Conservation (phyloP, 1,139 yeast genomes). For the Hyphopichia buzzinii region DNA sequence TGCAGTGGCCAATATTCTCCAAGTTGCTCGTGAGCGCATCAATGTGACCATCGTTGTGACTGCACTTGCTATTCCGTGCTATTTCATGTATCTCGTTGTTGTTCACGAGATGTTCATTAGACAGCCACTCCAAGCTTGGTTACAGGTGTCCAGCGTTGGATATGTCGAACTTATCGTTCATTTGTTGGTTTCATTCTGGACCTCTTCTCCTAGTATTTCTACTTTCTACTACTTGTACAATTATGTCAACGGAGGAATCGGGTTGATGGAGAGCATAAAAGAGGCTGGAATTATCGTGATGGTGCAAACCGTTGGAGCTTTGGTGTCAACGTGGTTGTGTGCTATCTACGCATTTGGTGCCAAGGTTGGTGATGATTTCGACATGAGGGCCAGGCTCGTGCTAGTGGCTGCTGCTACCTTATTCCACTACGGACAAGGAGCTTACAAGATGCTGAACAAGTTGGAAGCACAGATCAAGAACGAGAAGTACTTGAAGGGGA, state of each 20-base stretch:
- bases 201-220: neutral
- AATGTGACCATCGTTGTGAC: neutral
- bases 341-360: neutral
- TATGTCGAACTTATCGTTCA: neutral
- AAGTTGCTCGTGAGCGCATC: neutral
- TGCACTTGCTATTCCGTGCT: neutral
- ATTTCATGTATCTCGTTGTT: neutral
- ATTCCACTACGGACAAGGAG: conserved; percentile 10
- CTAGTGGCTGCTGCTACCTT: conserved; percentile 14
- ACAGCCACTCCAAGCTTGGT: neutral
- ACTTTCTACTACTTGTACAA: neutral
- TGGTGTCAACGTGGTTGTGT: neutral
- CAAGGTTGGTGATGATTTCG: neutral
- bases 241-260: neutral
- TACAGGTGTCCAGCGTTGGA: neutral
- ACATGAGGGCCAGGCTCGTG: conserved; percentile 4
- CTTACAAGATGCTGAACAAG: conserved; percentile 13
- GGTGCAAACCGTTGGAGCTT: neutral
- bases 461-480: conserved; percentile 52
- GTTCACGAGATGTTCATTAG: neutral
- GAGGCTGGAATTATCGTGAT: neutral
- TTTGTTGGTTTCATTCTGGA: neutral
- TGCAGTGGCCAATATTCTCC: neutral
- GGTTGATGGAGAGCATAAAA: neutral
- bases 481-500: conserved; percentile 60